Evolutionary conservation across 2,329 filamentous ascomycete genomes (phyloP), one percentile per base, ranked within the genome.

Genomic region (Pseudogymnoascus pannorum): DNA sequence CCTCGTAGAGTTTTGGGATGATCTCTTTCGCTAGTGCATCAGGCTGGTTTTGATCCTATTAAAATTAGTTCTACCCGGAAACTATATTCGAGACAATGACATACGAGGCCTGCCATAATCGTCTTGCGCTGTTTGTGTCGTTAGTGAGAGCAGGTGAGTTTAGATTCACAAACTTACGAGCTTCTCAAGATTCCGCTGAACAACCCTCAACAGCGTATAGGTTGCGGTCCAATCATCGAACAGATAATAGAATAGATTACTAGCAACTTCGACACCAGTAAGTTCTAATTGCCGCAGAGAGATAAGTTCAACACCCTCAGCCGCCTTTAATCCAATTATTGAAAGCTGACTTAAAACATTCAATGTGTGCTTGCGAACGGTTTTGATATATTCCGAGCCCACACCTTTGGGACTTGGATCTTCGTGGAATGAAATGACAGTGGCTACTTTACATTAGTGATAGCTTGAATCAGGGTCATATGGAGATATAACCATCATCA

Each of bases 371-470:
- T 70, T 71, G 2, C 74, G 62, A 5, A 72, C 66, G 71, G 65
- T 12, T 73, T 69, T 76, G 59, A 77, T 78, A 16, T 70, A 69
- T 24, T 76, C 68, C 67, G 77, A 76, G 58, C 67, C 72, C 14
- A 62, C 59, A 11, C 75, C 66, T 61, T 77, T 72, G 6, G 69
- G 8, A 3, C 61, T 67, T 6, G 80, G 79, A 58, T 78, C 75
- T 69, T 91, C 88, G 61, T 88, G 83, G 40, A 91, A 83, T 0
- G 87, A 87, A 60, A 91, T 80, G 36, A 91, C 81, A 0, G 87
- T 91, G 65, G 83, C 85, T 83, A 59, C 5, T 7, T 33, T 11
- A 57, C 71, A 61, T 35, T 18, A 58, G 48, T 33, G 60, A 66
- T 11, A 68, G 62, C n/a, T 29, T 12, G 7, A 58, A 20, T 12